A percentile compares a stretch with the other conserved stretches of the same genome.
Evolutionary conservation across 2,329 filamentous ascomycete species (phyloP).

Genomic region (Alternaria arbusti): DNA sequence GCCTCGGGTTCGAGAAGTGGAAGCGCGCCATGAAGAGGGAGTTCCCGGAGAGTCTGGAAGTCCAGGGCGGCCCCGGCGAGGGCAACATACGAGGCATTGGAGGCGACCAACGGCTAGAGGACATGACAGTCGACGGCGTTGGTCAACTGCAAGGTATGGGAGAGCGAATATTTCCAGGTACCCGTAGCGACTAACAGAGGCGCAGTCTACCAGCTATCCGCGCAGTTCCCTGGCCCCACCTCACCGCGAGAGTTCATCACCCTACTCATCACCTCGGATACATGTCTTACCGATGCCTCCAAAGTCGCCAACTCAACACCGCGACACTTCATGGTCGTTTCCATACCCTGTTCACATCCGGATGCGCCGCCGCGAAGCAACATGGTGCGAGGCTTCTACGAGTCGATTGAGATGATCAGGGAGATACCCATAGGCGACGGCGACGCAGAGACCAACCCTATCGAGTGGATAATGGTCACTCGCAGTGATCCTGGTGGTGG

Average conservation of each 20-base stretch:
- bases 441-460: conserved; percentile 64
- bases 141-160: conserved; percentile 68
- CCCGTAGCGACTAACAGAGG: conserved; percentile 4
- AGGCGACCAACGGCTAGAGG: conserved; percentile 76
- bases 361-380: conserved; percentile 73
- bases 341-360: conserved; percentile 80
- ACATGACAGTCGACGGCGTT: conserved; percentile 62
- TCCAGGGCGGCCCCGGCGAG: conserved; percentile 71
- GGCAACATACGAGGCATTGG: conserved; percentile 85
- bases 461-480: conserved; percentile 95
- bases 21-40: conserved; percentile 77
- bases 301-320: conserved; percentile 53
- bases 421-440: conserved; percentile 69
- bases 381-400: conserved; percentile 84
- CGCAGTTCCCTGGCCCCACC: conserved; percentile 88
- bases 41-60: conserved; percentile 77
- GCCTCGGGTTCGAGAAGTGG: conserved; percentile 78
- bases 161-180: background rate
- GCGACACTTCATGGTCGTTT: conserved; percentile 84
- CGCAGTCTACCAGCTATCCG: conserved; percentile 81
- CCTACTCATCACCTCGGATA: conserved; percentile 71
- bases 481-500: conserved; percentile 87
- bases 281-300: conserved; percentile 57
- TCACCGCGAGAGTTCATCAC: conserved; percentile 88
- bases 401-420: conserved; percentile 88